Conservation (phyloP, 257 asterid genomes). For the Solanum gandarillasii region DNA sequence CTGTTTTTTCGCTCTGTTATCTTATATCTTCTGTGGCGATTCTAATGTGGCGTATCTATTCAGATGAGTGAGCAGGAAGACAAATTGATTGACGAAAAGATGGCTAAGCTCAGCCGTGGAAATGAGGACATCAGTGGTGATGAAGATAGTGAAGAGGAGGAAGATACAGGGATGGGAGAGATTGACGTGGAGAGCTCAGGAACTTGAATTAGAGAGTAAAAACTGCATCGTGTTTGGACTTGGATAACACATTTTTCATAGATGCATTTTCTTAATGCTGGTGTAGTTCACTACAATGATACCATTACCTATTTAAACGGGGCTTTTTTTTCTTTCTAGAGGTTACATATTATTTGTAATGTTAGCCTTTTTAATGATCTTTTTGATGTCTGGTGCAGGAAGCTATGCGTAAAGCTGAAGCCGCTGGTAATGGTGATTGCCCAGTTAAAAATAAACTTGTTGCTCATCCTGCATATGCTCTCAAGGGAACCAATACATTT, state of each 20-base stretch:
- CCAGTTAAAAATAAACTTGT: slow-evolving; percentile 81
- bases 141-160: slow-evolving; percentile 85
- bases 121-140: slow-evolving; percentile 86
- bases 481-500: slow-evolving; percentile 11
- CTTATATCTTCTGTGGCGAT: background rate
- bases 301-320: background rate
- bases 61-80: slow-evolving; percentile 97
- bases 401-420: slow-evolving; percentile 95
- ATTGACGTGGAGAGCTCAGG: slow-evolving; percentile 51
- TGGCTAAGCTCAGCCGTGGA: slow-evolving; percentile 54
- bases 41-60: background rate
- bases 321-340: background rate
- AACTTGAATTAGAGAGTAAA: slow-evolving; percentile 24
- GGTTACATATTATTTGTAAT: background rate
- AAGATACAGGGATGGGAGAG: slow-evolving; percentile 89
- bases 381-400: slow-evolving; percentile 29
- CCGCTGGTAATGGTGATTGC: slow-evolving; percentile 85
- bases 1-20: background rate
- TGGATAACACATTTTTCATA: background rate
- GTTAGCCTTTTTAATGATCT: background rate
- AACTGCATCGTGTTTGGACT: background rate
- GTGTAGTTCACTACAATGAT: background rate
- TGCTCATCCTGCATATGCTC: slow-evolving; percentile 88
- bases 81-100: slow-evolving; percentile 62
- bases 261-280: background rate